Percentiles rank a stretch among this genome's conserved stretches.
These are phyloP conservation scores for Alternaria arbusti DNA, from an alignment of 2,329 filamentous ascomycete species.

Conservation along the genomic window DNA sequence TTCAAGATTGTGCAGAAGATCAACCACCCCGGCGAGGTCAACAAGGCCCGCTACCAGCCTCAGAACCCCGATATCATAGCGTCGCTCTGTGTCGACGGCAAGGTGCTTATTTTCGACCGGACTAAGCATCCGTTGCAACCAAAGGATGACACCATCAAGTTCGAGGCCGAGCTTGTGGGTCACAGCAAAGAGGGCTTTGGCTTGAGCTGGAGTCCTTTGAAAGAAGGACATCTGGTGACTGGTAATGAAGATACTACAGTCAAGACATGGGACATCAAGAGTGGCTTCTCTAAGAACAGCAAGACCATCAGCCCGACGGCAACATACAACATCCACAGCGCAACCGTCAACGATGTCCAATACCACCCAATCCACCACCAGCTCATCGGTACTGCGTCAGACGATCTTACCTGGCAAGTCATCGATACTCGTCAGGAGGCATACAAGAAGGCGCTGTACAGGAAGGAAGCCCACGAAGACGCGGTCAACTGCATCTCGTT, in stretches of 20 bases:
- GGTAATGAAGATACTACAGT: conserved; percentile 94
- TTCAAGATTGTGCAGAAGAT: conserved; percentile 96
- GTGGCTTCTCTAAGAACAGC: conserved; percentile 72
- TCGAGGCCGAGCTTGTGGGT: conserved; percentile 83
- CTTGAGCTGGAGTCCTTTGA: conserved; percentile 88
- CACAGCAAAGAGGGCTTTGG: conserved; percentile 92
- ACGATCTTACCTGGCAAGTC: conserved; percentile 91
- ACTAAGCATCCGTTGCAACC: conserved; percentile 88
- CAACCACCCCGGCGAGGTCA: conserved; percentile 94
- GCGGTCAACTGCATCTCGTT: conserved; percentile 97
- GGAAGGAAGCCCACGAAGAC: conserved; percentile 80
- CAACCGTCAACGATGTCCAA: conserved; percentile 96
- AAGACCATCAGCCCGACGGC: conserved; percentile 73
- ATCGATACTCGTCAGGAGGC: conserved; percentile 79
- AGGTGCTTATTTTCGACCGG: conserved; percentile 91
- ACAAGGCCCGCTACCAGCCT: conserved; percentile 97
- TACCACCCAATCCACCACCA: conserved; percentile 88
- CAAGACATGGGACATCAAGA: conserved; percentile 84
- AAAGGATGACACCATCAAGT: conserved; percentile 67
- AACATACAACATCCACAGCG: conserved; percentile 84
- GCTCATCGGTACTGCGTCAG: conserved; percentile 85
- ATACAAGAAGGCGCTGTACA: conserved; percentile 70
- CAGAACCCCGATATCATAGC: conserved; percentile 98
- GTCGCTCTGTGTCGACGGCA: conserved; percentile 86
- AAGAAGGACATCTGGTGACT: conserved; percentile 80